Evolutionary conservation across 441 rosid species (phyloP), one percentile per base, ranked within the genome.

Genomic region (Brassica hybrid): DNA sequence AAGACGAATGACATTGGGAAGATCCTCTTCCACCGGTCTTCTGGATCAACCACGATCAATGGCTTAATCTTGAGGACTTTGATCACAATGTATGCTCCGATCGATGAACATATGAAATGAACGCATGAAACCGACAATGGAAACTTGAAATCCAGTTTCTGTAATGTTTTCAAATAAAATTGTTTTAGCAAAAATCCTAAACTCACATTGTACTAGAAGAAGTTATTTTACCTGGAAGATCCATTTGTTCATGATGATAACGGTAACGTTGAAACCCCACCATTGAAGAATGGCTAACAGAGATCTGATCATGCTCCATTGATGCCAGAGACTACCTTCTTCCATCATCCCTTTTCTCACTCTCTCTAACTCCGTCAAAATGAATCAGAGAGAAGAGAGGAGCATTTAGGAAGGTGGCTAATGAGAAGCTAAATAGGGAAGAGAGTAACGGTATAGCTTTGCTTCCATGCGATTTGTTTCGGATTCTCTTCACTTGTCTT

Each of bases 1-100:
- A 96, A 96, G 9, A 96, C 97, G 48, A 94, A 92, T 6, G 99
- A 94, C 98, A 96, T 96, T n/a, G 98, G 98, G 78, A 94, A 94
- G 65, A 94, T 96, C 83, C 97, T 85, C 76, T 88, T 89, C 99
- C 99, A 96, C 41, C 90, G 88, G 89, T 94, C 99, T 88, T 96
- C 99, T 2, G 97, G 83, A 8, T 92, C 97, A 72, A 96, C 97
- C 7, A 74, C 66, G 70, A 96, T 94, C 83, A 96, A 76, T n/a
- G 99, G 99, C 69, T 96, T 96, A 65, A 96, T 80, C 86, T 94
- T 94, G 54, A 96, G 79, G 76, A 96, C 89, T 84, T 91, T 93
- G 86, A 96, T 96, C 25, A 84, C 94, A 23, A 91, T 7, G 86
- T 90, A 96, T 8, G 99, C 99, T 79, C 99, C 99, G 69, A 94